Evolutionary conservation across 1,284 basidiomycete genomes (phyloP), one percentile per base, ranked within the genome.

Genomic region (Sanguinoderma infundibulare): DNA sequence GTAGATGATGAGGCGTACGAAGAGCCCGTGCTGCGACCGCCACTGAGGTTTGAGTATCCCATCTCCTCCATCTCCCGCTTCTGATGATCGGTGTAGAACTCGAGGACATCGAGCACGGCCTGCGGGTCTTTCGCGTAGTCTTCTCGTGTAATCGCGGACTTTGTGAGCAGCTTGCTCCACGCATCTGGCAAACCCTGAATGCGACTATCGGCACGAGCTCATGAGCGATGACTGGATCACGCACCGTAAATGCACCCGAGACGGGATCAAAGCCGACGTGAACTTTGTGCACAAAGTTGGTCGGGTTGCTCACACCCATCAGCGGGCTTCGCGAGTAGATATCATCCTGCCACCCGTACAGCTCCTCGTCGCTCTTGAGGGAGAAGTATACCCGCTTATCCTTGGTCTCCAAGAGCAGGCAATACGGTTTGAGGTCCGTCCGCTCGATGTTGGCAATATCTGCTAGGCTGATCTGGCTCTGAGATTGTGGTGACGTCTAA

Each of bases 61-160:
- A 80, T 84, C 80, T 91, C 89, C 70, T 96, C 94, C 72, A 92
- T 78, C 72, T 93, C 92, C n/a, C 91, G 87, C 75, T 95, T 96
- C 80, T 98, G 95, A 70, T 96, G 95, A 74, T 98, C 95, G 14
- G 96, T 98, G 78, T 98, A 98, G 79, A 98, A 99, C 72, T 98
- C 96, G 60, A 99, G 89, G 0, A 98, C 97, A 67, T 98, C 97
- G 17, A 98, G 83, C 15, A 99, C 97, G 0, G 97, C 97, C 72
- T 98, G 96, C 0, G 97, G 97, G 72, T 99, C 93, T 74, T 93
- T 94, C 12, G 94, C 95, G 63, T 98, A 98, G 75, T 99, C 97
- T 78, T 98, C 97, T 60, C 95, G 91, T 1, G 97, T 98, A 77
- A 99, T 98, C 36, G 96, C 96, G 3, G 94, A 96, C 69, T 96